Conservation (phyloP, 1,284 basidiomycete species). For the Pseudozyma sp. region DNA sequence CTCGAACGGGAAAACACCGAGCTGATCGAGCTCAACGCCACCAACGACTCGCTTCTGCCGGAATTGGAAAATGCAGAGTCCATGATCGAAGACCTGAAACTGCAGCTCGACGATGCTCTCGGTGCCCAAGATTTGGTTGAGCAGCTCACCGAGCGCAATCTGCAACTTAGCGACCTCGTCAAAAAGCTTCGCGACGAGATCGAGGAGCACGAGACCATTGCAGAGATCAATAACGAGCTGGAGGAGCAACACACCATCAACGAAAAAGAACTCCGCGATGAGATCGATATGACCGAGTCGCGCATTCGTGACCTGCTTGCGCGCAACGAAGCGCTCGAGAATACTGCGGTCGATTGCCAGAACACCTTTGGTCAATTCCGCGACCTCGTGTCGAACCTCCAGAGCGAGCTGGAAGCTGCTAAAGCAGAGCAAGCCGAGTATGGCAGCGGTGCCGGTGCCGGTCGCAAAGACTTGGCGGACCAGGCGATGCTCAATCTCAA, state of each 20-base stretch:
- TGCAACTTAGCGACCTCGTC: constrained; percentile 80
- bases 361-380: constrained; percentile 64
- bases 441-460: constrained; percentile 34
- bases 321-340: constrained; percentile 51
- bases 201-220: constrained; percentile 93
- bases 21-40: constrained; percentile 48
- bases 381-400: constrained; percentile 61
- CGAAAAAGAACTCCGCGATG: constrained; percentile 89
- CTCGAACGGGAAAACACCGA: constrained; percentile 84
- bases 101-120: constrained; percentile 92
- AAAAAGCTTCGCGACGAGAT: constrained; percentile 95
- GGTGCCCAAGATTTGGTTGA: constrained; percentile 97
- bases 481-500: constrained; percentile 66
- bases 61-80: constrained; percentile 66
- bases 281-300: constrained; percentile 73
- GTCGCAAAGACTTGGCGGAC: constrained; percentile 43
- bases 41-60: constrained; percentile 45
- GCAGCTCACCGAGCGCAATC: constrained; percentile 91
- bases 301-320: constrained; percentile 42
- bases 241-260: constrained; percentile 96
- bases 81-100: constrained; percentile 92
- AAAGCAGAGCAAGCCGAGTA: constrained; percentile 52
- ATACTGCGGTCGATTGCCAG: constrained; percentile 60
- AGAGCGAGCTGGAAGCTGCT: constrained; percentile 59
- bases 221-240: constrained; percentile 95